Evolutionary conservation across 352 stramenopile species (phyloP), one percentile per base, ranked within the genome.

Genomic region (Globisporangium parvum): DNA sequence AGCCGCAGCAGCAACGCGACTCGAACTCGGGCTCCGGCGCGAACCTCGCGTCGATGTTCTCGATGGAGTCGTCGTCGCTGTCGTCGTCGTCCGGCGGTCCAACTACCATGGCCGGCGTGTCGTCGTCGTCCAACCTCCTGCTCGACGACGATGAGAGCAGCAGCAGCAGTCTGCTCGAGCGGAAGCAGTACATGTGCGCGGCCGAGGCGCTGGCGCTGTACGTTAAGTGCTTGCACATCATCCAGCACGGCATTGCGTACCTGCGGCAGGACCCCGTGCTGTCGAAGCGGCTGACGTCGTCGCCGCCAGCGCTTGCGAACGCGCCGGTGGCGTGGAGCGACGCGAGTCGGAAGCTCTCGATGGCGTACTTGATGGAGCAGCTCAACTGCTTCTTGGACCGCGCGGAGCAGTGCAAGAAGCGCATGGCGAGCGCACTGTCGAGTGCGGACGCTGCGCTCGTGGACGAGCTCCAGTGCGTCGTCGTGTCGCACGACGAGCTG

Each of bases 171-270:
- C 28, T 63, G n/a, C n/a, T 67, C 15, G 57, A 68, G 35, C 73
- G 80, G 54, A 72, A 78, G 39, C 73, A 83, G 47, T 88, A 83
- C 55, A 65, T 83, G 33, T 85, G 60, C 33, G 75, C 78, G 51
- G 78, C 69, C 1, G 75, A 88, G 61, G 76, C 73, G 12, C 59
- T 89, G n/a, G 66, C 69, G 18, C 44, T 89, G 12, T 89, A 89
- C 57, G 66, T 89, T 14, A 87, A 83, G 65, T 89, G 79, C 42
- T 68, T 89, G 54, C 70, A 73, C 12, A 67, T 89, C 23, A 67
- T 89, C 23, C 74, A 86, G 60, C 73, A 85, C 24, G 76, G 75
- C 11, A 67, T 85, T 33, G 23, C 78, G 14, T 85, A 88, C 49
- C 61, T 88, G 26, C 77, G 75, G n/a, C 74, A 86, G 50, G 77